Evolutionary conservation across 129 eudicot genomes (phyloP).

Genomic region (Flaveria linearis): DNA sequence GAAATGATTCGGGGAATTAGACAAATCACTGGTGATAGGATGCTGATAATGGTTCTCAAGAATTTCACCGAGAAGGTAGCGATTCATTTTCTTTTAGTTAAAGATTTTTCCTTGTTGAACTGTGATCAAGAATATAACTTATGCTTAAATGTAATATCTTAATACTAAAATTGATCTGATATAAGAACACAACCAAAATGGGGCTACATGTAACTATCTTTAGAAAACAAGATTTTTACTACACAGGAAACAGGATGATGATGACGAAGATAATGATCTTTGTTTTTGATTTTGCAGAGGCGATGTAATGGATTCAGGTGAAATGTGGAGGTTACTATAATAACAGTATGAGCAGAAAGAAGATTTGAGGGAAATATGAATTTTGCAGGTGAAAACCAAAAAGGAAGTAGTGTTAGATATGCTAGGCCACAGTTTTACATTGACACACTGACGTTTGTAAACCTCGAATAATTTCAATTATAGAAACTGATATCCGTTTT

Average conservation of each 20-base stretch:
- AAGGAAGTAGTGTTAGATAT: neutral
- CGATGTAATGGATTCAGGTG: neutral
- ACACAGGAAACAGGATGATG: neutral
- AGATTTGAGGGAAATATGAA: neutral
- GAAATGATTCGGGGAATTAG: constrained; percentile 52
- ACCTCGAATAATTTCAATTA: neutral
- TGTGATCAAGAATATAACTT: neutral
- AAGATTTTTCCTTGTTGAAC: neutral
- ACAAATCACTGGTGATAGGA: constrained; percentile 52
- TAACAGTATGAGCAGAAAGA: constrained; percentile 6
- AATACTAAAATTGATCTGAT: neutral
- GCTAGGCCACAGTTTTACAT: constrained; percentile 19
- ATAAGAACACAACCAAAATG: no score
- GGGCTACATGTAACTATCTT: neutral
- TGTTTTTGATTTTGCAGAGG: constrained; percentile 27
- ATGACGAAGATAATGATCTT: neutral
- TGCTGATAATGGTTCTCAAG: constrained; percentile 48
- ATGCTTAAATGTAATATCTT: neutral
- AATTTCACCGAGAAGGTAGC: constrained; percentile 44
- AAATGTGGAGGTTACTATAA: neutral
- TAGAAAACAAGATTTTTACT: neutral
- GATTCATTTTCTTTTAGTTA: neutral
- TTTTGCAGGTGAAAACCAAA: neutral
- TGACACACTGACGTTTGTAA: constrained; percentile 2
- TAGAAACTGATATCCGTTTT: neutral